Evolutionary conservation across 2,329 filamentous ascomycete species (phyloP), one percentile per base, ranked within the genome.

Genomic region (Scytalidium lignicola): DNA sequence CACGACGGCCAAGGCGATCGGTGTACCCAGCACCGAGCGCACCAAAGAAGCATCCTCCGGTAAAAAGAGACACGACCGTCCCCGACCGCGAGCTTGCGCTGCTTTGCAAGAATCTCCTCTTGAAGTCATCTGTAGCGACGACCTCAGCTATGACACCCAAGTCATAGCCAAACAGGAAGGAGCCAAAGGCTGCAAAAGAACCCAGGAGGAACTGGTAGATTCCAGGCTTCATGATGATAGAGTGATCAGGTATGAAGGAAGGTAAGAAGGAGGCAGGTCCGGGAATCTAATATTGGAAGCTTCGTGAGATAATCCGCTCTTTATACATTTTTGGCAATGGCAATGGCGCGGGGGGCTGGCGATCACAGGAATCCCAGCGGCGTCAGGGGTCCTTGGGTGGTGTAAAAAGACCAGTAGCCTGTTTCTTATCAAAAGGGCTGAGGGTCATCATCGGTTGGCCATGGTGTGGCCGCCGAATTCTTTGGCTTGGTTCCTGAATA

Each of bases 21-120:
- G 86, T 86, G 2, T 87, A 66, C 44, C 63, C 70, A 48, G 85
- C 86, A 23, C 81, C 85, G 19, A 88, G 88, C 18, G 85, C 86
- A 12, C 74, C 74, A 22, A 65, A 65, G 26, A 60, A 60, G 17
- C 58, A 4, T 41, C 86, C 80, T 5, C 75, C 83, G 0, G 86
- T 90, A 64, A 90, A 90, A 47, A 89, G 74, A 4, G 84, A 86
- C 2, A 90, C 86, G 0, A 88, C 32, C 5, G 32, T 37, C n/a
- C 32, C 32, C 4, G 32, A 37, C 15, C n/a, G 10, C 32, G 32
- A 13, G n/a, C 32, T 83, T 1, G 83, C 76, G 47, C 84, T 84
- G 21, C 74, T 82, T 20, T 23, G 7, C 21, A 37, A 48, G 47
- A 75, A 74, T 41, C 62, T 60, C 3, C 56, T 54, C 9, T 55